Evolutionary conservation across 257 asterid species (phyloP).

Genomic region (Verbena officinalis): DNA sequence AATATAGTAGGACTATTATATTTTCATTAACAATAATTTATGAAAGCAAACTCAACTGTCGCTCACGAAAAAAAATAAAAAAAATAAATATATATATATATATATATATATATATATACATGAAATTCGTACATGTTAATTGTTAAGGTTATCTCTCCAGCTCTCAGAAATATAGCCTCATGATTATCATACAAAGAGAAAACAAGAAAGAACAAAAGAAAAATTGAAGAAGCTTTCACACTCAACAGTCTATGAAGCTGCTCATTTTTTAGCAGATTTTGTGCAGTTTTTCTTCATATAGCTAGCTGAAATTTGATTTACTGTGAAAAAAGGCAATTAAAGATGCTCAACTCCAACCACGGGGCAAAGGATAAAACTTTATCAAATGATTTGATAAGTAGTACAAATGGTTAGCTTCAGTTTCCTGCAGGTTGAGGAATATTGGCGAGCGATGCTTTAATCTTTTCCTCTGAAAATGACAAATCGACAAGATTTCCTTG

Average conservation of each 20-base stretch:
- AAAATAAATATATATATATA: no score
- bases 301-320: neutral
- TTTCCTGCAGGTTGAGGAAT: conserved; percentile 49
- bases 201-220: no score
- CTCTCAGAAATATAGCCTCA: no score
- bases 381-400: neutral
- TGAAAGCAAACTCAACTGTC: neutral
- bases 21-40: neutral
- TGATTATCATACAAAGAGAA: no score
- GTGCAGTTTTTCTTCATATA: neutral
- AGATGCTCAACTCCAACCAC: neutral
- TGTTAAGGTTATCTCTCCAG: no score
- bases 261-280: neutral
- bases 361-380: neutral
- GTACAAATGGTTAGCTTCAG: neutral
- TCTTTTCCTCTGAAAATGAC: conserved; percentile 60
- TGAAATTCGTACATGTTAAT: no score
- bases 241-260: neutral
- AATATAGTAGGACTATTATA: no score
- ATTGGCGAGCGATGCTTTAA: conserved; percentile 56
- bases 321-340: neutral
- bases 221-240: neutral
- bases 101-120: no score
- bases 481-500: conserved; percentile 77
- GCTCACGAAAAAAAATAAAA: no score